phyloP scores from a whole-genome alignment of 306 rosid genomes.

The Arachis stenosperma region DNA sequence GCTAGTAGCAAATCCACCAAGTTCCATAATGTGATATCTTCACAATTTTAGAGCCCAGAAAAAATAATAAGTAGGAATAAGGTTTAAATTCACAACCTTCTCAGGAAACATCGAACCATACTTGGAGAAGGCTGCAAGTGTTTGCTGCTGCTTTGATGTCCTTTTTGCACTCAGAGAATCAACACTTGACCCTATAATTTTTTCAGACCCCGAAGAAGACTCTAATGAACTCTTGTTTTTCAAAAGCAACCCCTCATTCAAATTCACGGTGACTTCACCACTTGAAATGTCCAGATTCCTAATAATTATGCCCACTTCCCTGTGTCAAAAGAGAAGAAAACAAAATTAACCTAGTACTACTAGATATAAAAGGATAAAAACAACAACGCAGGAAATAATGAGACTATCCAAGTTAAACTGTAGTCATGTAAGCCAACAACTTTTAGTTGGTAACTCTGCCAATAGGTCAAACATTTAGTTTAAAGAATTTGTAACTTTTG shows the following conservation, averaged over 20 bases:
- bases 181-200: constrained; percentile 45
- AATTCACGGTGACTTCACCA: constrained; percentile 77
- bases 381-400: not conserved
- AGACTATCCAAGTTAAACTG: constrained; percentile 1
- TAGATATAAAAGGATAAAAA: constrained; percentile 30
- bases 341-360: constrained; percentile 29
- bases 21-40: not conserved
- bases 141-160: constrained; percentile 59
- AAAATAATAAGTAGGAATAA: constrained; percentile 15
- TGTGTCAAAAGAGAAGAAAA: constrained; percentile 58
- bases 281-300: constrained; percentile 71
- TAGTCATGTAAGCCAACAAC: constrained; percentile 20
- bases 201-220: constrained; percentile 57
- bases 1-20: not conserved
- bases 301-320: constrained; percentile 91
- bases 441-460: not conserved
- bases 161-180: constrained; percentile 54
- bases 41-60: not conserved
- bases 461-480: too few relatives aligned
- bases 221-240: constrained; percentile 64
- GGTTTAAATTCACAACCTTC: constrained; percentile 68
- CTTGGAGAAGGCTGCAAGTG: constrained; percentile 66
- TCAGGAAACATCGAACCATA: constrained; percentile 83
- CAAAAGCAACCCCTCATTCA: constrained; percentile 74
- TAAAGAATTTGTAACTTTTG: not conserved